Conservation (phyloP, 805 yeast species). For the Wickerhamomyces queroliae region DNA sequence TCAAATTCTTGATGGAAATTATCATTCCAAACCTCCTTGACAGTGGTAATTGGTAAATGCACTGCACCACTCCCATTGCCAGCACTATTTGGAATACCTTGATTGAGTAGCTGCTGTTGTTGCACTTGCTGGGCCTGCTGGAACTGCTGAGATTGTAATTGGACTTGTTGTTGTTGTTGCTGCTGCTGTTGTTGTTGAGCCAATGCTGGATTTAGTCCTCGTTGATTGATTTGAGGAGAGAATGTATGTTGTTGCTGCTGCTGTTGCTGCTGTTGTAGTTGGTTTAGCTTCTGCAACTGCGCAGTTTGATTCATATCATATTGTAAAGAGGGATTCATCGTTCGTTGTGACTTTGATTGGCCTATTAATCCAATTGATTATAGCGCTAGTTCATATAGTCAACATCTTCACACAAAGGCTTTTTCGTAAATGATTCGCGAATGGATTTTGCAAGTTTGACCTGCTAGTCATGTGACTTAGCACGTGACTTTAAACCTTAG, state of each 20-base stretch:
- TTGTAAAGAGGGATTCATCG: neutral
- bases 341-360: too few relatives aligned
- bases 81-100: neutral
- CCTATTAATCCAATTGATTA: too few relatives aligned
- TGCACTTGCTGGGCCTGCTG: constrained; percentile 5
- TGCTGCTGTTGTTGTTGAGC: constrained; percentile 14
- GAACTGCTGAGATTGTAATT: neutral
- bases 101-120: constrained; percentile 13
- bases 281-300: constrained; percentile 16
- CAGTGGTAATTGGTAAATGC: constrained; percentile 34
- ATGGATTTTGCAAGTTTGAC: too few relatives aligned
- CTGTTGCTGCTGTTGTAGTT: constrained; percentile 8
- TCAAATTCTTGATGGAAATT: constrained; percentile 65
- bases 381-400: too few relatives aligned
- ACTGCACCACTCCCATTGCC: neutral
- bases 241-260: constrained; percentile 21
- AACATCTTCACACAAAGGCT: too few relatives aligned
- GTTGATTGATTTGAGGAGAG: constrained; percentile 22
- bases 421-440: too few relatives aligned
- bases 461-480: too few relatives aligned
- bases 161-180: constrained; percentile 10
- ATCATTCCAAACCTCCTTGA: constrained; percentile 70
- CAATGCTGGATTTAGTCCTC: constrained; percentile 11
- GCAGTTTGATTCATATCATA: constrained; percentile 1
- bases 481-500: too few relatives aligned